Percentiles rank a stretch among this genome's conserved stretches.
These are phyloP conservation scores for sunflower (Helianthus annuus) DNA, from an alignment of 129 eudicot species.

Conservation along the genomic window DNA sequence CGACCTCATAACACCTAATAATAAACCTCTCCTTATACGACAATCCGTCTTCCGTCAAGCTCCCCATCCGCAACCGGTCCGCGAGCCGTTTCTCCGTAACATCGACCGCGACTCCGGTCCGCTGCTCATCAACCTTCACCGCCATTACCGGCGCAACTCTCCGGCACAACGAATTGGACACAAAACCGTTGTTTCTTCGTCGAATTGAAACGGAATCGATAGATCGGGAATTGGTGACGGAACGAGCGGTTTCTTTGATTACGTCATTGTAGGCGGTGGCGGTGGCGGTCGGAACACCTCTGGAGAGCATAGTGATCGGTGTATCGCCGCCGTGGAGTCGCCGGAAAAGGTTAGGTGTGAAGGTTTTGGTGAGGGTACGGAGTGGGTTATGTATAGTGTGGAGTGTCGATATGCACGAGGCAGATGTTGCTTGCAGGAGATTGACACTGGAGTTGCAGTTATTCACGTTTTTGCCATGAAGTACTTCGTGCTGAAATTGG, in stretches of 20 bases:
- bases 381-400: not conserved
- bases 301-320: constrained; percentile 14
- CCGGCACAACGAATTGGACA: constrained; percentile 15
- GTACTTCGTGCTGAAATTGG: not conserved
- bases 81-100: constrained; percentile 48
- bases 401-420: constrained; percentile 33
- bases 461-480: constrained; percentile 34
- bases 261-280: constrained; percentile 15
- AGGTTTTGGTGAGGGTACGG: not conserved
- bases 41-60: constrained; percentile 77
- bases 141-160: constrained; percentile 36
- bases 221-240: constrained; percentile 33
- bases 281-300: constrained; percentile 28
- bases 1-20: constrained; percentile 89
- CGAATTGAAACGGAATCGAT: constrained; percentile 32
- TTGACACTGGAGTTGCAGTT: constrained; percentile 29
- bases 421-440: not conserved
- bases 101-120: constrained; percentile 11
- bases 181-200: not conserved
- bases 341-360: not conserved
- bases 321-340: not conserved
- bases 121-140: constrained; percentile 28
- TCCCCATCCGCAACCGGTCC: constrained; percentile 74
- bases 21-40: constrained; percentile 88
- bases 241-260: constrained; percentile 5